Conservation (phyloP, 768 basidiomycete species). For the Coprinopsis sp. region DNA sequence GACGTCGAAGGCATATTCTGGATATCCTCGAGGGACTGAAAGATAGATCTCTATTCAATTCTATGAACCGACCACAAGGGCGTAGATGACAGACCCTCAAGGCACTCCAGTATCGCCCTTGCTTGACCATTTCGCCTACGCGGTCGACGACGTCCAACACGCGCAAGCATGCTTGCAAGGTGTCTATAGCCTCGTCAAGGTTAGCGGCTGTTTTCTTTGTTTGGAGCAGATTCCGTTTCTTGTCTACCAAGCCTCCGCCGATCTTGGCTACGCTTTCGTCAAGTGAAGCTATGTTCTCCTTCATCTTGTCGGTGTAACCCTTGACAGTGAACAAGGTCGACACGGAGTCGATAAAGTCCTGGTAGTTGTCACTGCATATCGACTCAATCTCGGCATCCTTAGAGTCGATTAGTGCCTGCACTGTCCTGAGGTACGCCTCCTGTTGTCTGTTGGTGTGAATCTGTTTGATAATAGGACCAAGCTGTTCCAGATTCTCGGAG, state of each 20-base stretch:
- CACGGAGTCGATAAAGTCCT: conserved; percentile 95
- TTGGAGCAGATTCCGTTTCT: conserved; percentile 86
- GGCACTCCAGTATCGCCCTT: conserved; percentile 96
- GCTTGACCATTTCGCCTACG: conserved; percentile 88
- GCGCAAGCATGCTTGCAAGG: conserved; percentile 86
- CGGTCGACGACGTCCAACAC: conserved; percentile 90
- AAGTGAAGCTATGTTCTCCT: conserved; percentile 84
- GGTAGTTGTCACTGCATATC: conserved; percentile 94
- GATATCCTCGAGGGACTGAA: conserved; percentile 91
- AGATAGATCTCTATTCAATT: conserved; percentile 26
- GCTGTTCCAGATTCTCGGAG: conserved; percentile 92
- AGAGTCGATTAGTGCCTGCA: conserved; percentile 84
- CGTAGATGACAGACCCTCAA: conserved; percentile 67
- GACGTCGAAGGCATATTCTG: conserved; percentile 85
- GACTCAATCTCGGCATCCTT: conserved; percentile 96
- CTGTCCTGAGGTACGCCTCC: conserved; percentile 80
- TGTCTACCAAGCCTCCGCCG: conserved; percentile 84
- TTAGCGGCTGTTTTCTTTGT: conserved; percentile 91
- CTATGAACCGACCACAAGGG: conserved; percentile 25
- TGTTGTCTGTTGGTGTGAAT: conserved; percentile 86
- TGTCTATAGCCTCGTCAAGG: conserved; percentile 95
- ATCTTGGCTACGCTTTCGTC: conserved; percentile 87
- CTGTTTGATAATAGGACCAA: conserved; percentile 92
- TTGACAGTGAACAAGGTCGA: conserved; percentile 95
- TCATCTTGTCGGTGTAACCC: conserved; percentile 91